Conservation (phyloP, 2,329 filamentous ascomycete species). For the Sclerotinia glacialis region DNA sequence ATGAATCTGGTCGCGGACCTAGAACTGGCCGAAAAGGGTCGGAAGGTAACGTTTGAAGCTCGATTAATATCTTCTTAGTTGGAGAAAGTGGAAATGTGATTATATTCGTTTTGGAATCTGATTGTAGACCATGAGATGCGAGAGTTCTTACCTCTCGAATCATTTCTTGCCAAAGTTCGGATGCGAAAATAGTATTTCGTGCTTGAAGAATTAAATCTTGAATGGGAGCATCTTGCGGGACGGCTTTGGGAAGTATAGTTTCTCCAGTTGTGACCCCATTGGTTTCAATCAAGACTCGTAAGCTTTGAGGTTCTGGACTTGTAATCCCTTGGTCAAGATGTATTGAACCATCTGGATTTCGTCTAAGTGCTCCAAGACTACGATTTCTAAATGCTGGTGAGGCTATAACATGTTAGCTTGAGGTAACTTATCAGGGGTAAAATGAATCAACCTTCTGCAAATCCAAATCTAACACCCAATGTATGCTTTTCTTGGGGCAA, state of each 20-base stretch:
- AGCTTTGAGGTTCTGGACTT: conserved; percentile 51
- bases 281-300: conserved; percentile 66
- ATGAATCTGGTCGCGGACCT: conserved; percentile 43
- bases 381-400: conserved; percentile 60
- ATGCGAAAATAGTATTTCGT: conserved; percentile 74
- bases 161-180: conserved; percentile 89
- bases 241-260: conserved; percentile 50
- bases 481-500: conserved; percentile 70
- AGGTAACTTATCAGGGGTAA: conserved; percentile 8
- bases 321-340: conserved; percentile 61
- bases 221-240: conserved; percentile 57
- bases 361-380: conserved; percentile 76
- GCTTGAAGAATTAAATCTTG: conserved; percentile 70
- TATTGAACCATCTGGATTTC: conserved; percentile 71
- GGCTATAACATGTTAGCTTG: conserved; percentile 43
- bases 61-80: conserved; percentile 60
- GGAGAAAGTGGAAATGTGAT: conserved; percentile 56
- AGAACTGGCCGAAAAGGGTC: conserved; percentile 45
- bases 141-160: conserved; percentile 75
- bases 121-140: conserved; percentile 66
- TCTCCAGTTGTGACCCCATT: conserved; percentile 58
- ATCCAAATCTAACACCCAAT: conserved; percentile 85
- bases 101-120: conserved; percentile 50
- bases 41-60: conserved; percentile 56
- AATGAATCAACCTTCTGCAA: conserved; percentile 56